phyloP scores from a whole-genome alignment of 2,329 filamentous ascomycete species.

The Phyllosticta capitalensis region DNA sequence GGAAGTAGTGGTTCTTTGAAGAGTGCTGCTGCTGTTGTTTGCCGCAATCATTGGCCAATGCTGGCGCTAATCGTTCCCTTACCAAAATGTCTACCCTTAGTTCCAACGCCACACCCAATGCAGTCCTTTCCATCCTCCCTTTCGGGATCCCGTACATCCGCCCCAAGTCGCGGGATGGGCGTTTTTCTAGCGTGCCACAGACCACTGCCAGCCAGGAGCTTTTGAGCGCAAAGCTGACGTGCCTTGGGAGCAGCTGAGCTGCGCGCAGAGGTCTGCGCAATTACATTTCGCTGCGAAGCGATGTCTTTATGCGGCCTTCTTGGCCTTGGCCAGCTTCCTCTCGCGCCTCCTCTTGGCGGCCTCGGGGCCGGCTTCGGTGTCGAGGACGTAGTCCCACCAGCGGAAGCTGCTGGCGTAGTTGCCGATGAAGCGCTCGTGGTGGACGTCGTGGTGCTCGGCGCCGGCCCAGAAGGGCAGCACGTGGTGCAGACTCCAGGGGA shows the following conservation, averaged over 20 bases:
- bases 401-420: conserved; percentile 98
- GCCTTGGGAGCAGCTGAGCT: neutral
- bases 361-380: conserved; percentile 87
- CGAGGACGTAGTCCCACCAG: conserved; percentile 94
- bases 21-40: too few species aligned
- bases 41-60: too few species aligned
- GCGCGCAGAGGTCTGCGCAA: neutral
- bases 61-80: neutral
- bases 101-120: neutral
- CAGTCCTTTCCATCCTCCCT: neutral
- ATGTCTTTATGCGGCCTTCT: conserved; percentile 46
- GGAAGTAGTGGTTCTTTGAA: too few species aligned
- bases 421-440: conserved; percentile 97
- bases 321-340: conserved; percentile 57
- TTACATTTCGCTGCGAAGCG: neutral
- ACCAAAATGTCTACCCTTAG: neutral
- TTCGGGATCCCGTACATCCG: too few species aligned
- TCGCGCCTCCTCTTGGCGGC: conserved; percentile 76
- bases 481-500: conserved; percentile 93
- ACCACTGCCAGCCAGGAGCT: neutral
- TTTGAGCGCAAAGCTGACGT: neutral
- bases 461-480: conserved; percentile 97
- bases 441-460: conserved; percentile 89
- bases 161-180: neutral
- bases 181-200: neutral